Evolutionary conservation across 495 filamentous ascomycete species (phyloP).

Genomic region (Penicillium pancosmium): DNA sequence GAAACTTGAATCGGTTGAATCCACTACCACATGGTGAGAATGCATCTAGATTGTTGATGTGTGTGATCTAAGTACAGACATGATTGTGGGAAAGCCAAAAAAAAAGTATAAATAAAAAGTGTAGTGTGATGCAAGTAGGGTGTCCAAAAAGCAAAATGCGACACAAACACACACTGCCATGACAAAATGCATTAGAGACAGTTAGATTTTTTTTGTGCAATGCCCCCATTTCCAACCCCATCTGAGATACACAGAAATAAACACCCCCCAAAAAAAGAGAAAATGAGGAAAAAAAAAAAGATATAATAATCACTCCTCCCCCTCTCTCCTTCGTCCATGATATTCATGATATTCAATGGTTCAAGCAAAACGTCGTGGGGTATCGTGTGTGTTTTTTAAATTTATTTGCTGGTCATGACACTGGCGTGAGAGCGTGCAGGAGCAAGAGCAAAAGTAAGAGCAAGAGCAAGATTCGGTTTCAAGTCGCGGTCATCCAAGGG

Average conservation of each 20-base stretch:
- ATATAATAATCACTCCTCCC: no score
- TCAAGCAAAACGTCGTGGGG: conserved; percentile 36
- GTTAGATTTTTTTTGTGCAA: neutral
- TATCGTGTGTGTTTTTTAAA: conserved; percentile 28
- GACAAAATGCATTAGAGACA: neutral
- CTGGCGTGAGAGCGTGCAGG: neutral
- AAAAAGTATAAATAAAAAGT: neutral
- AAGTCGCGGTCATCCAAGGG: conserved; percentile 63
- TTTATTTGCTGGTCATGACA: conserved; percentile 22
- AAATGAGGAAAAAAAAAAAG: no score
- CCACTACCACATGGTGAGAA: no score
- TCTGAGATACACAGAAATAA: conserved; percentile 1
- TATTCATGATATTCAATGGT: conserved; percentile 17
- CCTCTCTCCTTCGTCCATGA: no score
- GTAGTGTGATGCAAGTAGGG: neutral
- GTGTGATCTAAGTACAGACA: neutral
- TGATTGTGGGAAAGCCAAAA: neutral
- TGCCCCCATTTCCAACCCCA: neutral
- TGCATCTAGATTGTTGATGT: neutral
- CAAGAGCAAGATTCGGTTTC: neutral
- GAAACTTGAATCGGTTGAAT: no score
- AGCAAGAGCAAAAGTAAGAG: neutral
- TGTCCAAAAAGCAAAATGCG: neutral
- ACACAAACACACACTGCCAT: neutral
- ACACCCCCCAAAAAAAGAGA: conserved; percentile 11